Percentiles rank a stretch among this genome's conserved stretches.
These are phyloP conservation scores for Daldinia eschscholtzii DNA, from an alignment of 2,329 filamentous ascomycete species.

Conservation along the genomic window DNA sequence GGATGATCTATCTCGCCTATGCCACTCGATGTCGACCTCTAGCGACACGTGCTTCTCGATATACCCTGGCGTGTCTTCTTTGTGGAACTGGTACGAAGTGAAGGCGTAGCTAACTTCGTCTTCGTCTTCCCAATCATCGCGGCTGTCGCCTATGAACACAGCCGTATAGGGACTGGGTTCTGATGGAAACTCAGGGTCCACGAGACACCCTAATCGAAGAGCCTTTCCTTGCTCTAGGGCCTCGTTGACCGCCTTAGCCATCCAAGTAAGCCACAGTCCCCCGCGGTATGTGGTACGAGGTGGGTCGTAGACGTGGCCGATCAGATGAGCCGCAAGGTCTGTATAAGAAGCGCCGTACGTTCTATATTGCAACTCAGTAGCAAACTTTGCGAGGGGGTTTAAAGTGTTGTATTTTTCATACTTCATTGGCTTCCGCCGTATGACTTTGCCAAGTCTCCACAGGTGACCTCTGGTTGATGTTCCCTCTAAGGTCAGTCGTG, in stretches of 20 bases:
- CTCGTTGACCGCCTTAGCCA: slow-evolving; percentile 46
- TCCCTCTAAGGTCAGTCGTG: slow-evolving; percentile 43
- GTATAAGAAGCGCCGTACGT: slow-evolving; percentile 40
- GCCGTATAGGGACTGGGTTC: slow-evolving; percentile 39
- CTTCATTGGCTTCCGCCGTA: slow-evolving; percentile 45
- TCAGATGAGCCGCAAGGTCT: slow-evolving; percentile 43
- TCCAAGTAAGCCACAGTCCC: slow-evolving; percentile 44
- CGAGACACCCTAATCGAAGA: slow-evolving; percentile 45
- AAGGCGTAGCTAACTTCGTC: slow-evolving; percentile 43
- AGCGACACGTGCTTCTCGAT: slow-evolving; percentile 49
- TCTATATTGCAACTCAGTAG: slow-evolving; percentile 45
- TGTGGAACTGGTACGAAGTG: slow-evolving; percentile 39
- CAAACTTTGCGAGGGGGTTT: slow-evolving; percentile 42
- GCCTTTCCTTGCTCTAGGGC: slow-evolving; percentile 47
- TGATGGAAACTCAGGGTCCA: slow-evolving; percentile 32
- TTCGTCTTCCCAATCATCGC: slow-evolving; percentile 36
- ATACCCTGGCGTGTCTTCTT: slow-evolving; percentile 25
- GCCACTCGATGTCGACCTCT: slow-evolving; percentile 48
- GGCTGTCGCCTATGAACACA: slow-evolving; percentile 44
- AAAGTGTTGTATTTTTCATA: slow-evolving; percentile 43
- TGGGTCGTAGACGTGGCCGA: slow-evolving; percentile 28
- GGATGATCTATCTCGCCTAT: slow-evolving; percentile 6
- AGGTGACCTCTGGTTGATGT: slow-evolving; percentile 45
- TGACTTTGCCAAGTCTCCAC: slow-evolving; percentile 48
- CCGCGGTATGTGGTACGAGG: background rate